Evolutionary conservation across 768 basidiomycete genomes (phyloP), one percentile per base, ranked within the genome.

Genomic region (Paxillus rubicundulus): DNA sequence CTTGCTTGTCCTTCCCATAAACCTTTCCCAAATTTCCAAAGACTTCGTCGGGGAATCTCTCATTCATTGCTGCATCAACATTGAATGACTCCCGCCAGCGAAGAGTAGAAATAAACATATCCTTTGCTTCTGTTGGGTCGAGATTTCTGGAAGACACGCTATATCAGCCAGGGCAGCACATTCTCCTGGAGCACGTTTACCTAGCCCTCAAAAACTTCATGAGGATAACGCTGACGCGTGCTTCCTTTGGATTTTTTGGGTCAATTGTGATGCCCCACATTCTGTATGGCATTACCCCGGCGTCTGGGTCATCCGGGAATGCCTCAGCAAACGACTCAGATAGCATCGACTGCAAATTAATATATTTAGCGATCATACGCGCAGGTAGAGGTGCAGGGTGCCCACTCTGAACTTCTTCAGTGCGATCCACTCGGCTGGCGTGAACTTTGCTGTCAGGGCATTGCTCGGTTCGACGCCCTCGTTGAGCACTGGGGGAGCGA

Each of bases 171-270:
- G 20, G 48, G 33, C 1, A 14, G 14, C 14, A 30, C 4, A 18
- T 4, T 30, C 27, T 13, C 9, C n/a, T 17, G 20, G 21, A 37
- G 20, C 32, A 9, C 30, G 40, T 67, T 33, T 59, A 84, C 87
- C 86, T 80, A 5, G 90, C 90, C 51, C 86, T 78, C 28, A 90
- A 71, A 73, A 92, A 92, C 64, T 92, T 91, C 80, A 91, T 82
- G 34, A 92, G 74, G 9, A 92, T 62, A 30, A 92, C 87, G 61
- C 86, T 89, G 53, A 82, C 80, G 8, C 80, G 78, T 1, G 88
- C 82, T 64, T 89, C 79, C 43, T 61, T 62, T 12, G 81, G 79
- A 50, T 74, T 71, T 2, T 50, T 54, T 3, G 90, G 86, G 65
- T 87, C 79, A 24, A 92, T 78, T 1, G 64, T 68, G 17, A 92